Evolutionary conservation across 1,139 yeast species (phyloP), one percentile per base, ranked within the genome.

Genomic region (Zygosaccharomyces pseudobailii): DNA sequence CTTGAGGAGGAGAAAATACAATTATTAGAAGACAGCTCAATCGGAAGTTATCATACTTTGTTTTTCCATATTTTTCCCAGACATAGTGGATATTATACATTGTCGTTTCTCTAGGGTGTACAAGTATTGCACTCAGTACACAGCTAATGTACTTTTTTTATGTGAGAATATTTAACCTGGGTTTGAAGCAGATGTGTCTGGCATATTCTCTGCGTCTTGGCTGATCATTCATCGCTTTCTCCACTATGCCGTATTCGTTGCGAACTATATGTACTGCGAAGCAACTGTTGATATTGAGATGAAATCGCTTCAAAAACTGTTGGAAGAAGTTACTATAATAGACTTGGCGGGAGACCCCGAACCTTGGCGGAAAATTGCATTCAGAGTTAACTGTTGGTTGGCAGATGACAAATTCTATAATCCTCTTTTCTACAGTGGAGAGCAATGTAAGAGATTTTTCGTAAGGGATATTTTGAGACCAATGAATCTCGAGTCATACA

Each of bases 151-250:
- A 21, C 19, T 36, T 36, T 22, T 13, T n/a, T 9, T 22, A 21
- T 36, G 17, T 23, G 17, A 36, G 8, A 36, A 7, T 23, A 8
- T 36, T 36, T 22, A 23, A 13, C 19, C 10, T 36, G 8, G 20
- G 10, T n/a, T 23, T 36, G 8, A 22, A 21, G 23, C 13, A 23
- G 27, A 21, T n/a, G 10, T 5, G 36, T 19, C 5, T 8, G 10
- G 19, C 20, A 24, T 6, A 24, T 24, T 17, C 9, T 33, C 20
- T 33, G 10, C 36, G 7, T 8, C 28, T 13, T 36, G 40, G 28
- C 17, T 36, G 30, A 36, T 36, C 40, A 7, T 36, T 36, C 40
- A 23, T 36, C 23, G 23, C 30, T 36, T 36, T 17, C 40, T 36
- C 10, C 23, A 20, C 20, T 20, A 33, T 33, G 17, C 30, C 23